Base-by-base conservation (phyloP, 2,329 filamentous ascomycete species). In the Whalleya microplaca region DNA sequence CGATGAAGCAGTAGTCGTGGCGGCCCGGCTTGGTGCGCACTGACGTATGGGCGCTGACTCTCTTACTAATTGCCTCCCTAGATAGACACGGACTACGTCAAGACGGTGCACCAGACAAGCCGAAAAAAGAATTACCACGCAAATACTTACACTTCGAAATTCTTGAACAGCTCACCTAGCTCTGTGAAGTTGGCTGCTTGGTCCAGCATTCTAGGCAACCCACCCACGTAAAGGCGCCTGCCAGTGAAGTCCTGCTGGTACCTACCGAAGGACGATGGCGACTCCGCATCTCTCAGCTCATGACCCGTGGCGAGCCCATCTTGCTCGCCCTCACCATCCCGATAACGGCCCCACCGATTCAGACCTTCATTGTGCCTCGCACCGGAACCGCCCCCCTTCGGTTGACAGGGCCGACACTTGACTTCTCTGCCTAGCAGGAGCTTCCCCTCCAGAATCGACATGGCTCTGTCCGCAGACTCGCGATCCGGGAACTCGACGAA, bases 1-100 rank as follows among this genome's bases (percentile, higher is more conserved):
- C 85, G n/a, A 89, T 83, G 56, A 88, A 89, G 64, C 84, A 84
- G 70, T 85, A 88, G 71, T 88, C 82, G 66, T 85, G 79, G 60
- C 84, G 80, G 27, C 83, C 84, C 0, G 77, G 74, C 41, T 76
- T 75, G n/a, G 75, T 70, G 21, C 74, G 75, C 55, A 78, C 87
- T 66, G 72, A 84, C 66, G 75, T 84, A 68, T 78, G 85, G 59
- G 80, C 84, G 45, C 79, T 87, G 76, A 83, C 88, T 18, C 79
- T 73, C 63, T 82, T 82, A 62, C 79, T 75, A 45, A 82, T 75
- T 6, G 66, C 65, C 41, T 71, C 60, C 6, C 66, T 73, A 44
- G n/a, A 51, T 32, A 12, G 32, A 37, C 32, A 37, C 14, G 32
- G 8, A 12, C 14, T 37, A 37, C 32, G 14, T 16, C 32, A 37